Percentiles rank a stretch among this genome's conserved stretches.
These are phyloP conservation scores for Tinospora cordifolia DNA, from an alignment of 164 flowering plant species.

Conservation along the genomic window DNA sequence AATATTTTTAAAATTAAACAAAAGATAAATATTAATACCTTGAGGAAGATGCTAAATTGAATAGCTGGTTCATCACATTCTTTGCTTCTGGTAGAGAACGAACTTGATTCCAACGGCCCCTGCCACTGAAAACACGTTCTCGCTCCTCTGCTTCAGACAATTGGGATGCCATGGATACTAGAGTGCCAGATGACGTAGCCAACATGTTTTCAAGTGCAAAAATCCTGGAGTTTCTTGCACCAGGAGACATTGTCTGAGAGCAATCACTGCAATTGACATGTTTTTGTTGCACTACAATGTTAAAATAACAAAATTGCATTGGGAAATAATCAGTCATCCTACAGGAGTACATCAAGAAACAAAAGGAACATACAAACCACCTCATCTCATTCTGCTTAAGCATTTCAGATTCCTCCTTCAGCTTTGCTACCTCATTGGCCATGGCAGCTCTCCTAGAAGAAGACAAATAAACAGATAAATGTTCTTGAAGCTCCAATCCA, in stretches of 20 bases:
- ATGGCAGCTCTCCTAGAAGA: constrained; percentile 46
- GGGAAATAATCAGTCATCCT: background rate
- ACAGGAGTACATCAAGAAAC: background rate
- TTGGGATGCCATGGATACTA: constrained; percentile 95
- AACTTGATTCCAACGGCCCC: constrained; percentile 96
- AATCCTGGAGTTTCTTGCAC: constrained; percentile 94
- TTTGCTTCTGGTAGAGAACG: constrained; percentile 93
- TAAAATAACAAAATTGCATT: background rate
- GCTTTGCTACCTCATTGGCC: constrained; percentile 68
- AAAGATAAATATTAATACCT: constrained; percentile 39
- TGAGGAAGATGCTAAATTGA: constrained; percentile 73
- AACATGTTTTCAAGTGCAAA: constrained; percentile 97
- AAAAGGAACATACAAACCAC: constrained; percentile 21
- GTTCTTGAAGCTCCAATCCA: background rate
- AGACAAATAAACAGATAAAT: background rate
- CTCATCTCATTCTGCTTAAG: constrained; percentile 35
- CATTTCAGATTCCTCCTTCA: constrained; percentile 65
- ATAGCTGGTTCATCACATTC: constrained; percentile 69
- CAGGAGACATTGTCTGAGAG: constrained; percentile 74
- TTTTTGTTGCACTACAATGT: background rate
- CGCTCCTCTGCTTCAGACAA: constrained; percentile 97
- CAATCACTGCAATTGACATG: constrained; percentile 31
- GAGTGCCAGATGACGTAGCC: constrained; percentile 69
- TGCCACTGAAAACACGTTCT: constrained; percentile 73
- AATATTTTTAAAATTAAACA: background rate